Evolutionary conservation across 1,284 basidiomycete species (phyloP).

Genomic region (Boletus smithii): DNA sequence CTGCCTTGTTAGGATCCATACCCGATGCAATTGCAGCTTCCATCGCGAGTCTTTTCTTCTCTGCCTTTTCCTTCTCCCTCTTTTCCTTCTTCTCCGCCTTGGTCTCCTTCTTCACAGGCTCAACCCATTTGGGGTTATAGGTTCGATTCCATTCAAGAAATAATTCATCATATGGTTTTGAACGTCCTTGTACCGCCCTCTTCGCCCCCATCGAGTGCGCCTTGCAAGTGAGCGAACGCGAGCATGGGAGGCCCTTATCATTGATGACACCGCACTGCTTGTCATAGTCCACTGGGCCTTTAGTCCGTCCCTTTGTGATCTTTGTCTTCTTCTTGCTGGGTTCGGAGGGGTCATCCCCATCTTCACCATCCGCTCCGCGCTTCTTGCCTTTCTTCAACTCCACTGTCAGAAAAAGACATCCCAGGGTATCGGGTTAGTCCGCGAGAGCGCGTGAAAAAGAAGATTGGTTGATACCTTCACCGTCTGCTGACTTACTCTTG

Average conservation of each 20-base stretch:
- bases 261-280: slow-evolving; percentile 97
- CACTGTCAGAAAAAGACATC: slow-evolving; percentile 14
- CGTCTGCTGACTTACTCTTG: slow-evolving; percentile 38
- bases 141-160: slow-evolving; percentile 90
- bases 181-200: slow-evolving; percentile 86
- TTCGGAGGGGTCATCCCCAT: slow-evolving; percentile 52
- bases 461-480: slow-evolving; percentile 39
- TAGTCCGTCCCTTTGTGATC: slow-evolving; percentile 70
- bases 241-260: slow-evolving; percentile 91
- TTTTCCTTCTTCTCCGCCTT: slow-evolving; percentile 81
- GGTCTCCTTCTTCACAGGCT: slow-evolving; percentile 80
- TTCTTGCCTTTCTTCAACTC: slow-evolving; percentile 54
- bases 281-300: slow-evolving; percentile 88
- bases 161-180: slow-evolving; percentile 82
- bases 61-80: slow-evolving; percentile 70
- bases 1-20: slow-evolving; percentile 42
- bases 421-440: slow-evolving; percentile 9
- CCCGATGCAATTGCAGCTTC: slow-evolving; percentile 65
- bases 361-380: slow-evolving; percentile 67
- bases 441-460: slow-evolving; percentile 5
- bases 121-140: slow-evolving; percentile 92
- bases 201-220: slow-evolving; percentile 98
- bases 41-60: slow-evolving; percentile 66
- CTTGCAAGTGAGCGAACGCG: slow-evolving; percentile 97
- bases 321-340: slow-evolving; percentile 77